These are phyloP conservation scores for Arachis monticola DNA, from an alignment of 331 rosid species.

Conservation along the genomic window DNA sequence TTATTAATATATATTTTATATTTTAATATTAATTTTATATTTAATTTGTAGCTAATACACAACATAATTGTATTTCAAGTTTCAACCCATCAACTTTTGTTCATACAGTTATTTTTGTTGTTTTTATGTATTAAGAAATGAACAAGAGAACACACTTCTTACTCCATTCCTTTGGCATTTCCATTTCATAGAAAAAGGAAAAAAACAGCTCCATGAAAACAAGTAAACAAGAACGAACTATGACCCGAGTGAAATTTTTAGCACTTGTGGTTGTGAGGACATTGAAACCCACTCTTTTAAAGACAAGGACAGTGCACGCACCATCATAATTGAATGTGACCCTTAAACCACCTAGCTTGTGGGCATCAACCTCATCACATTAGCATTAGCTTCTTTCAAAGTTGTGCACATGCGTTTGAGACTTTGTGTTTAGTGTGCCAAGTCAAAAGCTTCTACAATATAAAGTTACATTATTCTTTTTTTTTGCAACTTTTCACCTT, in stretches of 20 bases:
- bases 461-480: constrained; percentile 31
- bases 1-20: too few species aligned
- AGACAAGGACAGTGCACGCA: constrained; percentile 31
- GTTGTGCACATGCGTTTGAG: constrained; percentile 35
- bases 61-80: too few species aligned
- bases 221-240: neutral
- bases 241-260: neutral
- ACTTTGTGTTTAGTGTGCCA: constrained; percentile 14
- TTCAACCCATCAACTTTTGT: too few species aligned
- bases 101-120: too few species aligned
- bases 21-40: too few species aligned
- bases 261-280: neutral
- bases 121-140: too few species aligned
- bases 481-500: constrained; percentile 16
- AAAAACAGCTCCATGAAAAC: too few species aligned
- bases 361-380: constrained; percentile 30
- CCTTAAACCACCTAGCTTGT: constrained; percentile 36
- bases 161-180: too few species aligned
- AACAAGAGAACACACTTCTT: too few species aligned
- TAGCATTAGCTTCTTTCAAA: constrained; percentile 21
- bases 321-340: constrained; percentile 39
- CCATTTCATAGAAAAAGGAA: neutral
- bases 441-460: constrained; percentile 13
- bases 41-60: too few species aligned
- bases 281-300: constrained; percentile 29